Conservation (phyloP, 805 yeast species). For the Starmerella roubikii region DNA sequence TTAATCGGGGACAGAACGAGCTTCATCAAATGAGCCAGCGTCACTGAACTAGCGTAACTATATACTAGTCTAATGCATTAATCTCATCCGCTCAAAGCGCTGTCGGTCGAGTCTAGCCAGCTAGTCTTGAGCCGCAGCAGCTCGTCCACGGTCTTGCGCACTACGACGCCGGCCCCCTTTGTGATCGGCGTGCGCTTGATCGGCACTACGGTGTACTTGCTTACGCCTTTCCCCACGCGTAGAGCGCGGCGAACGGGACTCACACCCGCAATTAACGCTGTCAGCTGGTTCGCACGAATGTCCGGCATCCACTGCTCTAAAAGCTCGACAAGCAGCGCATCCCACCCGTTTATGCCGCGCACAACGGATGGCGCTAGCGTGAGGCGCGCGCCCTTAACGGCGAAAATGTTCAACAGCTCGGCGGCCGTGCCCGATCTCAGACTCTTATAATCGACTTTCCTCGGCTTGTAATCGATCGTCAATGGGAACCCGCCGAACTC, state of each 20-base stretch:
- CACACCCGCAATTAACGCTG: constrained; percentile 70
- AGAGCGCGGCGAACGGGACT: constrained; percentile 46
- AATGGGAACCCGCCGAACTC: constrained; percentile 37
- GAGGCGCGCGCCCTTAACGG: constrained; percentile 73
- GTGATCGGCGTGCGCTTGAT: constrained; percentile 6
- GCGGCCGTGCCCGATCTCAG: constrained; percentile 73
- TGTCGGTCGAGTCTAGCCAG: constrained; percentile 12
- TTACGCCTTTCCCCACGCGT: constrained; percentile 7
- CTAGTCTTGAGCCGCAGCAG: constrained; percentile 5
- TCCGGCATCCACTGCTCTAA: constrained; percentile 80
- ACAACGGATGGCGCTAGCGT: constrained; percentile 45
- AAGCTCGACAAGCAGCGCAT: constrained; percentile 41
- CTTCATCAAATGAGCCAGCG: no score
- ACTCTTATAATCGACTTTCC: constrained; percentile 72
- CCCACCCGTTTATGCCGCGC: constrained; percentile 68
- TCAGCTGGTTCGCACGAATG: constrained; percentile 64
- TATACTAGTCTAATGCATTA: no score
- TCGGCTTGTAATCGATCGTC: constrained; percentile 82
- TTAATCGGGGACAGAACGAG: no score
- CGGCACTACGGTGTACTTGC: constrained; percentile 8
- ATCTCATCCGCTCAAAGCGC: neutral
- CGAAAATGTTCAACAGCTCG: constrained; percentile 79
- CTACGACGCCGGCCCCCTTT: constrained; percentile 10
- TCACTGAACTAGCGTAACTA: no score
- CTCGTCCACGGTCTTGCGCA: constrained; percentile 12